Evolutionary conservation across 2,329 filamentous ascomycete genomes (phyloP).

Genomic region (Claviceps sorghi): DNA sequence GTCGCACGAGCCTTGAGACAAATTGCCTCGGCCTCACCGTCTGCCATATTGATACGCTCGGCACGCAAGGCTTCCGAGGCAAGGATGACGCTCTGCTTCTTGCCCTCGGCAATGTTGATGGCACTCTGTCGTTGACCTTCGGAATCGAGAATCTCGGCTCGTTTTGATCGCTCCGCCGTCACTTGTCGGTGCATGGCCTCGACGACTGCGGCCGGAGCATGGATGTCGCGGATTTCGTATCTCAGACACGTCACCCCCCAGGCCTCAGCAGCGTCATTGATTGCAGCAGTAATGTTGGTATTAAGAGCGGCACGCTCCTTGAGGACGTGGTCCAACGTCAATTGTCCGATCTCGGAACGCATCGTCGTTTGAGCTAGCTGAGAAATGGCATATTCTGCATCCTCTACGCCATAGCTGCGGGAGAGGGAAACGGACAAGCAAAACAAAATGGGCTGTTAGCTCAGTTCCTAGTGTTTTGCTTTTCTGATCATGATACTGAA

Average conservation of each 20-base stretch:
- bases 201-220: constrained; percentile 84
- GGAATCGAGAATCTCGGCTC: constrained; percentile 91
- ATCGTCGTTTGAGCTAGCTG: constrained; percentile 97
- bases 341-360: constrained; percentile 94
- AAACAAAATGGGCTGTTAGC: neutral
- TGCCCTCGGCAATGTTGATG: constrained; percentile 97
- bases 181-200: constrained; percentile 98
- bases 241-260: constrained; percentile 94
- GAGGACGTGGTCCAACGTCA: constrained; percentile 90
- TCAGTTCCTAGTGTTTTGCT: neutral
- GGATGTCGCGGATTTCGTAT: constrained; percentile 97
- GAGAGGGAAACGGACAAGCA: neutral
- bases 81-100: constrained; percentile 92
- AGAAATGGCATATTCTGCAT: constrained; percentile 96
- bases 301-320: constrained; percentile 95
- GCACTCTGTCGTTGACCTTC: constrained; percentile 94
- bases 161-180: constrained; percentile 91
- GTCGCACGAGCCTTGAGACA: constrained; percentile 73
- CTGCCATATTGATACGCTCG: constrained; percentile 85
- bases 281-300: constrained; percentile 94
- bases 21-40: constrained; percentile 90
- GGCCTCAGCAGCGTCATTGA: constrained; percentile 92
- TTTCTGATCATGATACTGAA: neutral
- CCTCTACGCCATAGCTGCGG: constrained; percentile 83
- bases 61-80: constrained; percentile 81